phyloP scores from a whole-genome alignment of 805 yeast species.

The Maudiozyma barnettii region DNA sequence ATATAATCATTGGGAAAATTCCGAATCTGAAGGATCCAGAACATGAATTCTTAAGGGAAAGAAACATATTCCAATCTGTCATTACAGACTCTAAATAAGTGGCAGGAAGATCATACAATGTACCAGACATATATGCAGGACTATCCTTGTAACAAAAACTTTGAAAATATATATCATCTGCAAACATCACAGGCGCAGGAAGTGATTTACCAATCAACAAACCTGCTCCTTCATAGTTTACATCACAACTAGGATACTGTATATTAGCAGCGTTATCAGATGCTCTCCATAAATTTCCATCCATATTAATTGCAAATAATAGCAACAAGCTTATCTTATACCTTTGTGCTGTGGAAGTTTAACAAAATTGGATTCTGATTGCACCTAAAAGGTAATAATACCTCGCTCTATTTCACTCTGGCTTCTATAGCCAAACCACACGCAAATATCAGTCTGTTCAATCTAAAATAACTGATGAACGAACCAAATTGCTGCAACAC shows the following conservation, averaged over 20 bases:
- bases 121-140: conserved; percentile 32
- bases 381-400: no score
- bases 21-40: conserved; percentile 44
- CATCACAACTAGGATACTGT: conserved; percentile 25
- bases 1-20: conserved; percentile 52
- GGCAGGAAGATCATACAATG: conserved; percentile 25
- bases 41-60: conserved; percentile 21
- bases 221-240: conserved; percentile 28
- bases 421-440: no score
- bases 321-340: no score
- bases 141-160: conserved; percentile 28
- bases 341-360: no score
- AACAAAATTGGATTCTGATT: no score
- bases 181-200: conserved; percentile 7
- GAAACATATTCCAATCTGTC: conserved; percentile 41
- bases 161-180: conserved; percentile 17
- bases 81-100: conserved; percentile 34
- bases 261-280: not conserved
- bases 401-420: no score
- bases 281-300: not conserved
- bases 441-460: no score
- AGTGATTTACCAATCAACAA: conserved; percentile 19
- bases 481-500: no score
- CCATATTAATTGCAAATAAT: not conserved
- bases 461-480: no score